Conservation (phyloP, 495 filamentous ascomycete genomes). For the Penicillium flavigenum region DNA sequence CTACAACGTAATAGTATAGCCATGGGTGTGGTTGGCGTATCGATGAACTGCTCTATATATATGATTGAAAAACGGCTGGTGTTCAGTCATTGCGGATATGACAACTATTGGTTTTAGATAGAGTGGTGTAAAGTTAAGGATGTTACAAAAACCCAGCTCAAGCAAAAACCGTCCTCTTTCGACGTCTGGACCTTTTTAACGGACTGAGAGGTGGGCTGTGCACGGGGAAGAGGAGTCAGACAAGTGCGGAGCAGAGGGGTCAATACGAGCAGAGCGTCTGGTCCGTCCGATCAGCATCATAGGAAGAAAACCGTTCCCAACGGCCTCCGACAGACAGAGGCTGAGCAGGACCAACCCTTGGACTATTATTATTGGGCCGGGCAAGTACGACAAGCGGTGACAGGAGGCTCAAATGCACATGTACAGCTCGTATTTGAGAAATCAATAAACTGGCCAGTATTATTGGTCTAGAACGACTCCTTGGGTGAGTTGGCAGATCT, state of each 20-base stretch:
- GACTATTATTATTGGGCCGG: neutral
- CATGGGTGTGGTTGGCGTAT: neutral
- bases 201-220: conserved; percentile 9
- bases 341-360: neutral
- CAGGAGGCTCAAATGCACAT: conserved; percentile 4
- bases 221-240: neutral
- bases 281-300: neutral
- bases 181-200: neutral
- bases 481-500: neutral
- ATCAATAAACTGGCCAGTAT: neutral
- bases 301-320: neutral
- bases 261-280: neutral
- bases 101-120: neutral
- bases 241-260: conserved; percentile 5
- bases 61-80: neutral
- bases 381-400: neutral
- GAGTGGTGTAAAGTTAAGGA: neutral
- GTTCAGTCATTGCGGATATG: neutral
- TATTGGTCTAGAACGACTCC: neutral
- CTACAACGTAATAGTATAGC: neutral
- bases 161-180: neutral
- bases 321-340: conserved; percentile 1
- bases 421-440: conserved; percentile 2
- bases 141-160: neutral
- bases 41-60: neutral